Conservation (phyloP, 2,329 filamentous ascomycete species). For the Phialophora tarda region DNA sequence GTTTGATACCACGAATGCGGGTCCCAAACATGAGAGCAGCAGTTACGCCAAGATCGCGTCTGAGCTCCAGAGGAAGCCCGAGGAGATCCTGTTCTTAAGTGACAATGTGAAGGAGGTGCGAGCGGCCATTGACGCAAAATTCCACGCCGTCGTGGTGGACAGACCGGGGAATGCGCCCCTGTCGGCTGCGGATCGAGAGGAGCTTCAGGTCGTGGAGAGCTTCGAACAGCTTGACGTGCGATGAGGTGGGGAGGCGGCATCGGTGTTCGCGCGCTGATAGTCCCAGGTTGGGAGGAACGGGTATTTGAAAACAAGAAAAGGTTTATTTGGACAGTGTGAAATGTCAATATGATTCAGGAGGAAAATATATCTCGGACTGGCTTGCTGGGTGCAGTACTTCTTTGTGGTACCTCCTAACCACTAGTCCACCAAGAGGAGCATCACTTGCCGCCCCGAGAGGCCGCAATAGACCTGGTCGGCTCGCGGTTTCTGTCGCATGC, state of each 20-base stretch:
- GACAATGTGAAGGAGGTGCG: slow-evolving; percentile 35
- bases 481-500: too few species aligned
- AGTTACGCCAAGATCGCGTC: slow-evolving; percentile 35
- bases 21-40: slow-evolving; percentile 29
- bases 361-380: too few species aligned
- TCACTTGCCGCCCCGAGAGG: too few species aligned
- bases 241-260: background rate
- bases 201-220: slow-evolving; percentile 28
- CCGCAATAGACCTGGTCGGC: too few species aligned
- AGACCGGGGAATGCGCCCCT: slow-evolving; percentile 35
- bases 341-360: too few species aligned
- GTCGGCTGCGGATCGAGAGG: slow-evolving; percentile 20
- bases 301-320: background rate
- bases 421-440: too few species aligned
- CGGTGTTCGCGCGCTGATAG: background rate
- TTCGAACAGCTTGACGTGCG: slow-evolving; percentile 31
- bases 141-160: slow-evolving; percentile 32
- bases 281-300: background rate
- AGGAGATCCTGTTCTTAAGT: slow-evolving; percentile 36
- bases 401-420: too few species aligned
- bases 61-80: slow-evolving; percentile 17
- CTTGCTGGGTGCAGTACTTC: too few species aligned
- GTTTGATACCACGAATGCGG: slow-evolving; percentile 38
- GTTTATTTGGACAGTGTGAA: too few species aligned
- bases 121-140: slow-evolving; percentile 30